Evolutionary conservation across 495 filamentous ascomycete genomes (phyloP), one percentile per base, ranked within the genome.

Genomic region (Daldinia decipiens): DNA sequence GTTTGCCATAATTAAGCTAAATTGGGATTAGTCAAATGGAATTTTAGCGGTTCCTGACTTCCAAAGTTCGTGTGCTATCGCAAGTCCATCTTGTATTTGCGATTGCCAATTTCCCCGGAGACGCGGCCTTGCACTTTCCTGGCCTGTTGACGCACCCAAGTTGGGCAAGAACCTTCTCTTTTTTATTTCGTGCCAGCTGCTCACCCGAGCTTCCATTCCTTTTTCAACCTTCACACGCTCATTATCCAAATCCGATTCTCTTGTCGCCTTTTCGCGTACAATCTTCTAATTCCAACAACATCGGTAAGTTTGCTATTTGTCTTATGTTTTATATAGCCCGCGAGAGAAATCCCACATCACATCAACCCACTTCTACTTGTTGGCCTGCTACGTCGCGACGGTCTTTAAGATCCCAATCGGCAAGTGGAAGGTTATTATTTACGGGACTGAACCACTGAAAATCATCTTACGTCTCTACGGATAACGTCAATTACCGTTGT

Each of bases 271-370:
- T 39, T 60, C 17, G 34, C 56, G 40, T 68, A 68, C 43, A 64
- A 5, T 45, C 38, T 72, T 72, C 65, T 72, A 72, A 72, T 72
- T n/a, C 11, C 38, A 34, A 65, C 51, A 64, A 40, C 53, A 55
- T 34, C 39, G 57, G 70, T 72, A 72, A 68, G 70, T 65, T 50
- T 29, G 3, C 19, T 51, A 40, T 47, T 24, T 24, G 5, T 19
- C 54, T 58, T 4, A n/a, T 39, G 24, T 3, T 1, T 3, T 1
- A 50, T 2, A 50, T 31, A 24, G 5, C 3, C 13, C 17, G 47
- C 19, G 0, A 26, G 9, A 43, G n/a, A 53, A 34, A 26, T 17
- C 29, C 32, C 31, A 59, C 36, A 40, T 27, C 0, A 27, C 2
- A 27, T 27, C 24, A 39, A 60, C 40, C 47, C 31, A 47, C 56